Conservation (phyloP, 768 basidiomycete species). For the Leccinum longicurvipes region DNA sequence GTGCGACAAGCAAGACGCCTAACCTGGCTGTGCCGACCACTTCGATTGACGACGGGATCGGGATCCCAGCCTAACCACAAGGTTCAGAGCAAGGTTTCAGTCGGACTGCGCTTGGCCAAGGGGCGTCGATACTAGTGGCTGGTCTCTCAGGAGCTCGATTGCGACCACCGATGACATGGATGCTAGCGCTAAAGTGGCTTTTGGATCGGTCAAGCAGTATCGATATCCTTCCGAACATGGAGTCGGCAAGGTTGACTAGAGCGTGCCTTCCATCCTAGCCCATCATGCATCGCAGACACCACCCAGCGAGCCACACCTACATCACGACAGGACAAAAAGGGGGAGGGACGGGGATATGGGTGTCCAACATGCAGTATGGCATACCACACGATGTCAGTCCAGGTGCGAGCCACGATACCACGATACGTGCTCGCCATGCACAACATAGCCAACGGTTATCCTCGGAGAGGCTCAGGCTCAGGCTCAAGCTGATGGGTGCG, state of each 20-base stretch:
- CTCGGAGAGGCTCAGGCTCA: not conserved
- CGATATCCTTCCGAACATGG: not conserved
- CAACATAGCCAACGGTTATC: not conserved
- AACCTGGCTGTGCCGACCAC: conserved; percentile 37
- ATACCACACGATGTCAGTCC: not conserved
- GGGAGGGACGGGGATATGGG: not conserved
- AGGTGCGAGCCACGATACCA: not conserved
- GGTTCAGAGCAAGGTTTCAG: not conserved
- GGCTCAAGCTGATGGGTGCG: not conserved
- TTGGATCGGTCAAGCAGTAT: not conserved
- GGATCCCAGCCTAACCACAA: not conserved
- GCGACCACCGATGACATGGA: not conserved
- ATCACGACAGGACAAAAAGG: not conserved
- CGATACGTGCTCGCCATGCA: not conserved
- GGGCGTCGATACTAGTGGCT: not conserved
- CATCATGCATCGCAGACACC: not conserved
- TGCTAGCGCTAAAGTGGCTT: not conserved
- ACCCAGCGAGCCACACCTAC: not conserved
- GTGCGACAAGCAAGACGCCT: not conserved
- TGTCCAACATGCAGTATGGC: not conserved
- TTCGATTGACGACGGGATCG: not conserved
- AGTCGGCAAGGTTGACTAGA: not conserved
- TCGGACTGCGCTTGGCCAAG: not conserved
- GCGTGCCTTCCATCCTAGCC: not conserved
- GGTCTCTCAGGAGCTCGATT: no score